These are phyloP conservation scores for Cetradonia linearis DNA, from an alignment of 495 filamentous ascomycete genomes.

Conservation along the genomic window DNA sequence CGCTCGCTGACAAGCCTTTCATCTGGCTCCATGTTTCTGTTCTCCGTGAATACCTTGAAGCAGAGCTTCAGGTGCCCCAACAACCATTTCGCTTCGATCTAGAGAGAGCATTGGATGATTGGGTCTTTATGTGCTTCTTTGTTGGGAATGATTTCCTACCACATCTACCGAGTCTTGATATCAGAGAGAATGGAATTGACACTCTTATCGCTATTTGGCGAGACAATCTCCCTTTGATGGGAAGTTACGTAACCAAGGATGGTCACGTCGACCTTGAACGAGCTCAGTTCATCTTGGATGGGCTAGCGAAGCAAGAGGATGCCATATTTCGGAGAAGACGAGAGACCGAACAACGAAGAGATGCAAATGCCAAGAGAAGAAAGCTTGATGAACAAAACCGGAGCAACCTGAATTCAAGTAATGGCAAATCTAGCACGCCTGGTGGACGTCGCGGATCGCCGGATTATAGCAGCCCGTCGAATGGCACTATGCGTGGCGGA, in stretches of 20 bases:
- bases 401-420: constrained; percentile 32
- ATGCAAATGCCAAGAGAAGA: constrained; percentile 65
- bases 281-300: constrained; percentile 79
- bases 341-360: constrained; percentile 70
- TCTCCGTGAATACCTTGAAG: constrained; percentile 84
- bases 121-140: constrained; percentile 99
- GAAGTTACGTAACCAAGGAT: constrained; percentile 90
- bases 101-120: constrained; percentile 95
- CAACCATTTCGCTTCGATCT: constrained; percentile 78
- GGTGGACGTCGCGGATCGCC: constrained; percentile 36
- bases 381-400: constrained; percentile 54
- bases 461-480: constrained; percentile 31
- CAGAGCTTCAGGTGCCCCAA: constrained; percentile 71
- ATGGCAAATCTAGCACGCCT: constrained; percentile 14
- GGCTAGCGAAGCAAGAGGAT: constrained; percentile 88
- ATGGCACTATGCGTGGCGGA: constrained; percentile 28
- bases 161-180: constrained; percentile 91
- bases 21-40: constrained; percentile 96
- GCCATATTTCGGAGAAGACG: constrained; percentile 81
- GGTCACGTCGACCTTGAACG: constrained; percentile 78
- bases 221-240: constrained; percentile 84
- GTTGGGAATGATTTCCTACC: constrained; percentile 99
- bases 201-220: constrained; percentile 92
- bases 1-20: constrained; percentile 68
- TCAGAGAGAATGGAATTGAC: constrained; percentile 94